Evolutionary conservation across 108 stramenopile genomes (phyloP), one percentile per base, ranked within the genome.

Genomic region (Craspedostauros australis): DNA sequence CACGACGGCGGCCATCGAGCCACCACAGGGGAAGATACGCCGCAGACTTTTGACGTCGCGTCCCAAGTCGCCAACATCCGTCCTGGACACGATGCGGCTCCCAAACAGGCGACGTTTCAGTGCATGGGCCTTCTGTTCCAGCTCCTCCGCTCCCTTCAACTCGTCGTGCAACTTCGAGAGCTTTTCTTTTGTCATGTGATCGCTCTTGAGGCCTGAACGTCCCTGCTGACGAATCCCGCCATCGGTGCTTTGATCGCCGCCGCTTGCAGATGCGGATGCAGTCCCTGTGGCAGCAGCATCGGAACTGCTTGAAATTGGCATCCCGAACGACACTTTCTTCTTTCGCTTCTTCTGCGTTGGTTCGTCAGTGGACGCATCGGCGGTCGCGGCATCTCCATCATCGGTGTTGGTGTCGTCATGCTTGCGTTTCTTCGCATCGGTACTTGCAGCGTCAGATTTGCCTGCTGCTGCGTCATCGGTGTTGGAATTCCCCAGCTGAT

Each of bases 1-100:
- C 14, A 93, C 57, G 36, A 93, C 86, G 1, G 76, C 86, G 41
- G 84, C 77, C 85, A 91, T 86, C 20, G 71, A 66, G 23, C 88
- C 88, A 26, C 88, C 88, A 66, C 88, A 82, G 24, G 88, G 88
- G 57, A 86, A 86, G 0, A 91, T 76, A 45, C 90, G 74, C 46
- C 80, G 82, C 32, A 93, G 45, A 63, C 79, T 79, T 54, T 92
- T 93, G 18, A 88, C 91, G 62, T 86, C 70, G 31, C 62, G 70
- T 20, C 91, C 91, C 39, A 88, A 59, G 65, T 93, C 91, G 43
- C 85, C 72, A 20, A 88, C 80, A 74, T 93, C 91, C 11, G 86
- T 88, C 40, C 91, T 62, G 2, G 82, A 82, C 11, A 93, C 76
- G 32, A 93, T 81, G n/a, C 91, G 76, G 11, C 80, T 82, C 19